Base-by-base conservation (phyloP, 257 asterid genomes). In the Fraxinus americana region DNA sequence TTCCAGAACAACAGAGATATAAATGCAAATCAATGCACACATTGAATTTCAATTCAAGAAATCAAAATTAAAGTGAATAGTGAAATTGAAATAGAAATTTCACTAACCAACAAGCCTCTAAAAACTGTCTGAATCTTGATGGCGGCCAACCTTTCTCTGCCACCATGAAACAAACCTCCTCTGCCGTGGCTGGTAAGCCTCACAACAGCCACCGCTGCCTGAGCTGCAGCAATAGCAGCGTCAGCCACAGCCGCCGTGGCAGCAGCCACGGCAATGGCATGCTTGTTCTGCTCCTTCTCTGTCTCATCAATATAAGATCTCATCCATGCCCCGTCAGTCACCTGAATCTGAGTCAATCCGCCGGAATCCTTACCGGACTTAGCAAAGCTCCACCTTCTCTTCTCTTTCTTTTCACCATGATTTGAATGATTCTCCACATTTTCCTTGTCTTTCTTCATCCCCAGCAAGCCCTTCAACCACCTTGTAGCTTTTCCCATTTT, bases 221-320 rank as follows among this genome's bases (percentile, higher is more conserved):
- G 96, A 1, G 99, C 99, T 1, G 99, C 99, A 1, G 96, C 97
- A 5, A 95, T 91, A 0, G 99, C 99, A 0, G 99, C 99, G 63
- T 95, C 98, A 0, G 99, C 99, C 0, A 97, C 99, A 0, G 95
- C 97, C 0, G 97, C 97, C 0, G 97, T 91, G 71, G 99, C 98
- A 0, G 96, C 97, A 0, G 98, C 99, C 69, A 96, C 96, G 0
- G 97, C 99, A 74, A 91, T 87, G 1, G 99, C 96, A 30, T 93
- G 97, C 75, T 88, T 88, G 38, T 79, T 91, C 82, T 90, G 94
- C 35, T 91, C 99, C 75, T 90, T 87, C 76, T 90, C 96, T 0
- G 91, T 70, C 29, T 84, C 90, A n/a, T 85, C 63, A 17, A 85
- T 75, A 84, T 84, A 91, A 79, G 96, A 80, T 78, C 94, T 90